Evolutionary conservation across 1,139 yeast species (phyloP).

Genomic region (Geotrichum histeridarum): DNA sequence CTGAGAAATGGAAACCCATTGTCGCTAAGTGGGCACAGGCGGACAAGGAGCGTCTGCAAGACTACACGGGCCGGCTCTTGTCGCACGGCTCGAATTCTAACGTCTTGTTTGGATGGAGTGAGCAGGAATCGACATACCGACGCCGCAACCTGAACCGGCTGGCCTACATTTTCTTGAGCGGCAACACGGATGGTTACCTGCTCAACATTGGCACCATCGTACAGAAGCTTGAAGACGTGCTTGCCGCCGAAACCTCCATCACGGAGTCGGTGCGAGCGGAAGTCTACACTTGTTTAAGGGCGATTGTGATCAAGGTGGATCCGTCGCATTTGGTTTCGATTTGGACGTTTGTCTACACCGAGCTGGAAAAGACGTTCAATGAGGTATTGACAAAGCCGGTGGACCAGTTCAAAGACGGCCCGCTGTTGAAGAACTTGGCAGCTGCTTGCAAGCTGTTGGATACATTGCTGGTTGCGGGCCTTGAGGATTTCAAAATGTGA

Average conservation of each 20-base stretch:
- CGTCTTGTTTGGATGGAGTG: constrained; percentile 67
- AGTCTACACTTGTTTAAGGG: constrained; percentile 56
- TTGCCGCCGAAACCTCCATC: constrained; percentile 29
- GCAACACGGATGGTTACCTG: constrained; percentile 55
- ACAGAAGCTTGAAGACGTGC: constrained; percentile 41
- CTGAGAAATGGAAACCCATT: constrained; percentile 48
- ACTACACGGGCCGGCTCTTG: constrained; percentile 48
- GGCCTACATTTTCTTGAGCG: constrained; percentile 56
- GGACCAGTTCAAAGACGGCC: constrained; percentile 21
- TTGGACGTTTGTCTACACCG: constrained; percentile 67
- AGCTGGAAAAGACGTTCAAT: constrained; percentile 52
- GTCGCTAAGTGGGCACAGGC: constrained; percentile 52
- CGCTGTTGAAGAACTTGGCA: constrained; percentile 25
- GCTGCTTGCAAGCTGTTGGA: constrained; percentile 76
- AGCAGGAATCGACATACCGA: constrained; percentile 56
- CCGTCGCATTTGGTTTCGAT: constrained; percentile 60
- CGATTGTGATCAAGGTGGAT: constrained; percentile 56
- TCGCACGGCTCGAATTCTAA: constrained; percentile 50
- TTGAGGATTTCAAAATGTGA: constrained; percentile 70
- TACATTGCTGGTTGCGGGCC: constrained; percentile 56
- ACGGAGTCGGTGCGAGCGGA: constrained; percentile 39
- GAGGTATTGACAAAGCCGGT: constrained; percentile 33
- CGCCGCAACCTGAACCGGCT: constrained; percentile 52
- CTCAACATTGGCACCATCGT: constrained; percentile 48
- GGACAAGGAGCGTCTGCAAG: constrained; percentile 58